These are phyloP conservation scores for Carpinus viminea DNA, from an alignment of 306 rosid species.

Conservation along the genomic window DNA sequence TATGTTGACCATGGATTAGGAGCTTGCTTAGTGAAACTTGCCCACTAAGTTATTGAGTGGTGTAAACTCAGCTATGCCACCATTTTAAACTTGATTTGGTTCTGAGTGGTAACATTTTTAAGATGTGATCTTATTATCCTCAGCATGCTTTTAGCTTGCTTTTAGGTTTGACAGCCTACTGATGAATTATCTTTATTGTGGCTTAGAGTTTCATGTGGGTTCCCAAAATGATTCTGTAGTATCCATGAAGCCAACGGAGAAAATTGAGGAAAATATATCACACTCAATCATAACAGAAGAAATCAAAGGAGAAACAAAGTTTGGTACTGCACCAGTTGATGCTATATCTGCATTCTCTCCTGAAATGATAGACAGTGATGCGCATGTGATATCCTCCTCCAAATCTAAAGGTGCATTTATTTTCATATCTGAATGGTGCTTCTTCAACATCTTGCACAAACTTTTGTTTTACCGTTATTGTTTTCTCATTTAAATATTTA, in stretches of 20 bases:
- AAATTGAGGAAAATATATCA: slow-evolving; percentile 24
- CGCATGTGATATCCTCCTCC: slow-evolving; percentile 27
- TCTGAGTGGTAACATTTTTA: not conserved
- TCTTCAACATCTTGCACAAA: slow-evolving; percentile 2
- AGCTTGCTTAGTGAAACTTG: not conserved
- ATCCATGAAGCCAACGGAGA: slow-evolving; percentile 29
- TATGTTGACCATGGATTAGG: not conserved
- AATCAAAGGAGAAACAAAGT: slow-evolving; percentile 28
- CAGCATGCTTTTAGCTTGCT: slow-evolving; percentile 11
- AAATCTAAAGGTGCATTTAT: slow-evolving; percentile 30
- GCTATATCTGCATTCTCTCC: slow-evolving; percentile 24
- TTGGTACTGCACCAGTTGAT: slow-evolving; percentile 27
- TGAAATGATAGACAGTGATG: slow-evolving; percentile 24
- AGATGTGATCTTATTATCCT: not conserved
- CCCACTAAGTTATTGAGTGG: not conserved
- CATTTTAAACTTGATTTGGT: not conserved
- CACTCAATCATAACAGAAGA: slow-evolving; percentile 19
- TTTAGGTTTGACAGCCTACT: slow-evolving; percentile 17
- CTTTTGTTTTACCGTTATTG: not conserved
- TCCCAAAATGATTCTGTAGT: slow-evolving; percentile 29
- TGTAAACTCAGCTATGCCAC: too few relatives aligned
- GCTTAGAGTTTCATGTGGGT: slow-evolving; percentile 30
- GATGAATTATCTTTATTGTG: slow-evolving; percentile 14
- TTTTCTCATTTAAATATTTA: not conserved
- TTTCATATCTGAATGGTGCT: not conserved